These are phyloP conservation scores for Oleoguttula mirabilis DNA, from an alignment of 495 filamentous ascomycete genomes.

Conservation along the genomic window DNA sequence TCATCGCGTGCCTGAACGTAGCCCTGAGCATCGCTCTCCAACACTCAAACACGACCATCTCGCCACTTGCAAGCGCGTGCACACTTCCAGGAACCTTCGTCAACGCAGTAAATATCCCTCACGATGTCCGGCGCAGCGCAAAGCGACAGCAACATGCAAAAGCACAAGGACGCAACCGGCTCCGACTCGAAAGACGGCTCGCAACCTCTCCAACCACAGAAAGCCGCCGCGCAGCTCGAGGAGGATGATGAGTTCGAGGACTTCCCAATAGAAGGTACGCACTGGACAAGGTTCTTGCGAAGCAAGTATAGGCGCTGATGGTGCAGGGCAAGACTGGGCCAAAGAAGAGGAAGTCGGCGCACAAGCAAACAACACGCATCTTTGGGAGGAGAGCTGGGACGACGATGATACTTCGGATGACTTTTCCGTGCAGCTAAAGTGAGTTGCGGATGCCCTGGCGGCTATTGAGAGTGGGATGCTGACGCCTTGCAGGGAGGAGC, in stretches of 20 bases:
- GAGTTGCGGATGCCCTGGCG: constrained; percentile 26
- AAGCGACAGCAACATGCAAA: neutral
- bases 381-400: constrained; percentile 99
- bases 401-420: constrained; percentile 96
- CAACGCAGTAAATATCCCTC: neutral
- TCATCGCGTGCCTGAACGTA: no score
- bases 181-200: constrained; percentile 24
- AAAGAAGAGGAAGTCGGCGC: constrained; percentile 63
- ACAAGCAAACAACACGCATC: constrained; percentile 49
- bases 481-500: constrained; percentile 58
- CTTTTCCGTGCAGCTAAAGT: constrained; percentile 93
- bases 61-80: no score
- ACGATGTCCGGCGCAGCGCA: neutral
- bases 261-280: constrained; percentile 89
- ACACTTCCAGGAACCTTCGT: no score
- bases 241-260: constrained; percentile 99
- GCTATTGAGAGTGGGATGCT: neutral
- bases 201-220: constrained; percentile 38
- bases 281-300: neutral
- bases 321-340: constrained; percentile 56
- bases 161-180: no score
- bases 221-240: constrained; percentile 60
- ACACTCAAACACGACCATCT: no score
- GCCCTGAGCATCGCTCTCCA: no score
- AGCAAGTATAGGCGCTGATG: constrained; percentile 12